Conservation (phyloP, 371 early-diverging fungal genomes). For the Apophysomyces sp. region DNA sequence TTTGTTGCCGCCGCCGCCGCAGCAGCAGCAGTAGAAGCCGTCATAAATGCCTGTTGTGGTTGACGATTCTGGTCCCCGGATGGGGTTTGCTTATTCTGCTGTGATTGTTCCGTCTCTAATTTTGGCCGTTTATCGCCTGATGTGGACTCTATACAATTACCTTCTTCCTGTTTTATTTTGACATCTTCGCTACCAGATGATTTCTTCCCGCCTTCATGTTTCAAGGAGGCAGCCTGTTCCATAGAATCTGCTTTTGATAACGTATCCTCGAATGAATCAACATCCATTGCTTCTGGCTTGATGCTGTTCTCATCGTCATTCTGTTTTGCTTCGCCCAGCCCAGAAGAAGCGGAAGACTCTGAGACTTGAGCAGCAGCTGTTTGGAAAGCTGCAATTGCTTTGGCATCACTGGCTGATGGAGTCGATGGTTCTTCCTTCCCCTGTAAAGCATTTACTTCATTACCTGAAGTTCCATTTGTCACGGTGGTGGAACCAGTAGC, state of each 20-base stretch:
- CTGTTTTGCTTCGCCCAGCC: neutral
- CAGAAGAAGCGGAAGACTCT: neutral
- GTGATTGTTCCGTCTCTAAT: neutral
- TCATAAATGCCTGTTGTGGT: neutral
- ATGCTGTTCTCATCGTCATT: neutral
- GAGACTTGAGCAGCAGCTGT: slow-evolving; percentile 6
- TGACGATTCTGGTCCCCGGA: neutral
- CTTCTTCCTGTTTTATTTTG: slow-evolving; percentile 2
- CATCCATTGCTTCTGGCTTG: slow-evolving; percentile 2
- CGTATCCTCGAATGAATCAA: neutral
- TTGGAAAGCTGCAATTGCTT: slow-evolving; percentile 7
- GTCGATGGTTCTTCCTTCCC: slow-evolving; percentile 4
- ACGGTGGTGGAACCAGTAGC: slow-evolving; percentile 14
- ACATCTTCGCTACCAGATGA: neutral
- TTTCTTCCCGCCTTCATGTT: slow-evolving; percentile 18
- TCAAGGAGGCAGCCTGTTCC: neutral
- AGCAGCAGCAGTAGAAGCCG: neutral
- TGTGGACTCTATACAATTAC: no score
- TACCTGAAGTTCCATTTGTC: neutral
- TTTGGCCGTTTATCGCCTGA: neutral
- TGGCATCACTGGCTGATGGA: slow-evolving; percentile 15
- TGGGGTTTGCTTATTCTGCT: neutral
- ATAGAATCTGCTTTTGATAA: neutral
- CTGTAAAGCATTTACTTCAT: neutral
- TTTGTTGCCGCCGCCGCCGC: slow-evolving; percentile 11